Percentiles rank a stretch among this genome's conserved stretches.
Conservation (phyloP, 352 stramenopile species). For the Phytophthora ramorum region DNA sequence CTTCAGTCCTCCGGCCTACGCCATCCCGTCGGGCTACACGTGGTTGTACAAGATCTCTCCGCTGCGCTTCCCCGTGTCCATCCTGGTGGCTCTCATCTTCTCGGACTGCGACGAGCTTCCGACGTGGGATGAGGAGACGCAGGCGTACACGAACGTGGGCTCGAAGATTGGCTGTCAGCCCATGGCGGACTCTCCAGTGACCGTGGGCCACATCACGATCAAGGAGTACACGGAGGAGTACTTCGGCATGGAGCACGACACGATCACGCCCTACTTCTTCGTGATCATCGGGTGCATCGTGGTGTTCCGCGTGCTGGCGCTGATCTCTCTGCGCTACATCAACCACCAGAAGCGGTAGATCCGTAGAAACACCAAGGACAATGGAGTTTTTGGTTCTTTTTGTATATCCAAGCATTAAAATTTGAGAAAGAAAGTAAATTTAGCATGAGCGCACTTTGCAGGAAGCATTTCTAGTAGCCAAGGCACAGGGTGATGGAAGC, state of each 20-base stretch:
- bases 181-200: constrained; percentile 26
- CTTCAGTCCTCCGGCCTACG: constrained; percentile 31
- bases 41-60: constrained; percentile 50
- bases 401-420: neutral
- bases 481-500: no score
- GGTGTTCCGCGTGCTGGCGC: constrained; percentile 36
- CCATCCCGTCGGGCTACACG: constrained; percentile 36
- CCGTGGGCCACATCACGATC: constrained; percentile 30
- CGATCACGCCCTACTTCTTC: no score
- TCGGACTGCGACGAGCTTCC: constrained; percentile 33
- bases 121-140: constrained; percentile 22
- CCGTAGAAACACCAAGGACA: neutral
- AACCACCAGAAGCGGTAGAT: constrained; percentile 50
- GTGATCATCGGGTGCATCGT: no score
- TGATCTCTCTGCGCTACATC: constrained; percentile 42
- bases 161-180: constrained; percentile 32
- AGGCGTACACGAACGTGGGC: constrained; percentile 29
- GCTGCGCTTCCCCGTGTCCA: constrained; percentile 36
- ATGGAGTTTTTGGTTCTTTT: neutral
- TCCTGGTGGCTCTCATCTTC: constrained; percentile 42
- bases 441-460: no score
- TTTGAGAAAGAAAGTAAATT: constrained; percentile 1
- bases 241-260: no score
- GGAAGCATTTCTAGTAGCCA: constrained; percentile 3
- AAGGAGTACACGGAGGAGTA: no score